Evolutionary conservation across 2,329 filamentous ascomycete genomes (phyloP), one percentile per base, ranked within the genome.

Genomic region (Simplicillium aogashimaense): DNA sequence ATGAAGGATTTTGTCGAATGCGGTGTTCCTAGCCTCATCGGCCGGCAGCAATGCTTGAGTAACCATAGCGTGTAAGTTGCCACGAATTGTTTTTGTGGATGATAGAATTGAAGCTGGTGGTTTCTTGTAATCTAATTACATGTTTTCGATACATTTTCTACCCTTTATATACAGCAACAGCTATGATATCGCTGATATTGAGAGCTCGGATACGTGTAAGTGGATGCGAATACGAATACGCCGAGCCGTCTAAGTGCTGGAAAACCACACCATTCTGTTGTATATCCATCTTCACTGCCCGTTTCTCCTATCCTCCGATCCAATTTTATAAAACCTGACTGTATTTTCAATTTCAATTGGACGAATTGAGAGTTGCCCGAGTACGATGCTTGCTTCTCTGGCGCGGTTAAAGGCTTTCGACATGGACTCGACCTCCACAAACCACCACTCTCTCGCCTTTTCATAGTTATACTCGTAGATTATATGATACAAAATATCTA

Each of bases 1-100:
- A 62, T 94, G 87, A 63, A 94, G 72, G 47, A 76, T 83, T 63
- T 84, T 83, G 69, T 86, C 86, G 70, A 94, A 94, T 47, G 76
- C 81, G 43, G 85, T 83, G 81, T 94, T 86, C 50, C 82, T 83
- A 53, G 67, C 60, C 60, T 87, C 81, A 57, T 94, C 77, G 64
- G 92, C 85, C 52, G 70, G 67, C 69, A 94, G 85, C 54, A 94
- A 78, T 18, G 58, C 46, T n/a, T 47, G 46, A 11, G 36, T 51
- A 11, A 54, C 49, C 54, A 56, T 55, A 31, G 18, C 50, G 38
- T 29, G 4, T 29, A 15, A 29, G 17, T 8, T 16, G 4, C 3
- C 13, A 33, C 9, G 3, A 15, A 29, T 14, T 15, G 12, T 3
- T 2, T 14, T 17, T 14, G 0, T 29, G 34, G 31, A 18, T 10